Conservation (phyloP, 176 grass and related monocot species). For the Oryza nivara region DNA sequence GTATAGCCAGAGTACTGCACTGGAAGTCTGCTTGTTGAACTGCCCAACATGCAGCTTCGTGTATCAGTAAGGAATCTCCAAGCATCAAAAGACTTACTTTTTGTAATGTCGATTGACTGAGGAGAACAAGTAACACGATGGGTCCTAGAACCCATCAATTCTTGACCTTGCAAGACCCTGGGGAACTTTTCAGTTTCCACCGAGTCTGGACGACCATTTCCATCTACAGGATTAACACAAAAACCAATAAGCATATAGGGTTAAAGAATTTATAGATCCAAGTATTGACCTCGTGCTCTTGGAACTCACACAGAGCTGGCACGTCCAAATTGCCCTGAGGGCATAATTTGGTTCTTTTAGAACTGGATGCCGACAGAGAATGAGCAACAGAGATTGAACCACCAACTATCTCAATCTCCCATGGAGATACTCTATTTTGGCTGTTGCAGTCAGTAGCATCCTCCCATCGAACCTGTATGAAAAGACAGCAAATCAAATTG, state of each 20-base stretch:
- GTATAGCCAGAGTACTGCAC: conserved; percentile 48
- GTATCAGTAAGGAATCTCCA: conserved; percentile 38
- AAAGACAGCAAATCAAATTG: conserved; percentile 21
- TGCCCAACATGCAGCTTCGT: conserved; percentile 43
- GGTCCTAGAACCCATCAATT: conserved; percentile 82
- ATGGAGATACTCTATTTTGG: conserved; percentile 84
- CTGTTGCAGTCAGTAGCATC: conserved; percentile 54
- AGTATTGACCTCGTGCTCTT: neutral
- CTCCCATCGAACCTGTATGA: conserved; percentile 82
- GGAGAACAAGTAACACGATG: conserved; percentile 56
- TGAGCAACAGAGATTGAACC: conserved; percentile 55
- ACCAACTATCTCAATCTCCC: conserved; percentile 79
- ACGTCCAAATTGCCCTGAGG: conserved; percentile 63
- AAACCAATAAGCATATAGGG: neutral
- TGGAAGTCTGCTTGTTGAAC: conserved; percentile 46
- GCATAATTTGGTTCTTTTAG: conserved; percentile 82
- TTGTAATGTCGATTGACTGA: conserved; percentile 46
- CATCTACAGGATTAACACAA: conserved; percentile 60
- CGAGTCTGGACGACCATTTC: conserved; percentile 68
- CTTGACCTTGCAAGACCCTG: conserved; percentile 99
- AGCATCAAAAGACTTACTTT: conserved; percentile 45
- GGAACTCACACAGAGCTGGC: conserved; percentile 72
- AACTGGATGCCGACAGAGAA: conserved; percentile 59
- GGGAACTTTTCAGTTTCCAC: conserved; percentile 82
- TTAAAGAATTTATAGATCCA: conserved; percentile 19